A percentile compares a stretch with the other conserved stretches of the same genome.
Conservation (phyloP, 1,139 yeast genomes). For the Kodamaea arcana region DNA sequence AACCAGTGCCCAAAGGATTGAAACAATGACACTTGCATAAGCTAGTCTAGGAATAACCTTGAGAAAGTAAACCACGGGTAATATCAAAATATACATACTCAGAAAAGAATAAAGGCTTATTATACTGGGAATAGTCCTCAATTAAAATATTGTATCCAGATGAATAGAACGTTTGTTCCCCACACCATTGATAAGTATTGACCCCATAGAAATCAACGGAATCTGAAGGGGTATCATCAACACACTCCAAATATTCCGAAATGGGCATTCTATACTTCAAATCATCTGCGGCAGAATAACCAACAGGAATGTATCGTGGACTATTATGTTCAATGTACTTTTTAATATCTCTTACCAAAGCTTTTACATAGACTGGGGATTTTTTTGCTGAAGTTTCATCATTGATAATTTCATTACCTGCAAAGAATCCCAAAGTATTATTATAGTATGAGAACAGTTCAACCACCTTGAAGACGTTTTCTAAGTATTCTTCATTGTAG, state of each 20-base stretch:
- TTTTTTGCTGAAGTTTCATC: conserved; percentile 68
- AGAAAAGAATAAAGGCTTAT: conserved; percentile 81
- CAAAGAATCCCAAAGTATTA: conserved; percentile 88
- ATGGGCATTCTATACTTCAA: conserved; percentile 67
- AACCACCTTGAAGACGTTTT: conserved; percentile 73
- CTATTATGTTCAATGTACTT: conserved; percentile 56
- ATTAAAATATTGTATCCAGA: conserved; percentile 82
- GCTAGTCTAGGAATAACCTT: not conserved
- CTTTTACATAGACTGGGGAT: conserved; percentile 72
- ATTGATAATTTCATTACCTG: conserved; percentile 90
- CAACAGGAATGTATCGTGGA: conserved; percentile 76
- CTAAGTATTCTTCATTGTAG: conserved; percentile 63
- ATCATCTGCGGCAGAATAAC: conserved; percentile 96
- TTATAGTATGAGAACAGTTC: conserved; percentile 82
- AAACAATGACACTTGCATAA: too few species aligned
- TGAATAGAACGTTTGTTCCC: conserved; percentile 71
- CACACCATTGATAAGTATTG: conserved; percentile 97
- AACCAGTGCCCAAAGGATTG: too few species aligned
- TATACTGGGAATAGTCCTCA: conserved; percentile 60
- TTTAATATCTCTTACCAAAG: conserved; percentile 77
- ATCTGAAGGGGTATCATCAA: conserved; percentile 51
- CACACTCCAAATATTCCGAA: conserved; percentile 79
- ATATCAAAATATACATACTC: conserved; percentile 39
- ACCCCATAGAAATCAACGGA: conserved; percentile 91
- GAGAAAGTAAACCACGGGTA: conserved; percentile 7